Evolutionary conservation across 331 rosid species (phyloP), one percentile per base, ranked within the genome.

Genomic region (Rosa hybrid): DNA sequence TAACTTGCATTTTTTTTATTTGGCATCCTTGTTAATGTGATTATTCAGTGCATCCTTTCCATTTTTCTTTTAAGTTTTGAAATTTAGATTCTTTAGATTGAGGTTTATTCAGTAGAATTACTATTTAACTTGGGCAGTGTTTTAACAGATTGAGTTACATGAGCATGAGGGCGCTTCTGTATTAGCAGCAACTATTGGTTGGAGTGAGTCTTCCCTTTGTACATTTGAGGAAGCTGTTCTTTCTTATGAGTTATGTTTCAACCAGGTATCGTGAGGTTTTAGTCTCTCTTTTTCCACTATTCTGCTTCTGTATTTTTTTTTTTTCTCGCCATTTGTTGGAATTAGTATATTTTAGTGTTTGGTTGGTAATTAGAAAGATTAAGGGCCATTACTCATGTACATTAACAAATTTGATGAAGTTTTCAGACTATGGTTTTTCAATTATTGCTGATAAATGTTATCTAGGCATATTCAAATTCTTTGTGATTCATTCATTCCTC

Each of bases 171-270:
- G 85, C 5, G 38, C 84, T 88, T 95, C 99, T 81, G 70, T 90
- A 78, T 82, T 95, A 84, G 89, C 94, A 44, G 94, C 86, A 88
- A 89, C 96, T 76, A 89, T 95, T 79, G 93, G 91, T 62, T 95
- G 99, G 99, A 88, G 86, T 81, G 87, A 88, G 50, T 88, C 87
- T 86, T 86, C 90, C 77, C 83, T 63, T 84, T 87, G 86, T 50
- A 88, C 92, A 72, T 91, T 91, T 74, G 86, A 79, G 77, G 92
- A 95, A 78, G 92, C 96, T 48, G 68, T 88, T 80, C 62, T 72
- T 80, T 90, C 88, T 51, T 90, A 86, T 42, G 90, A 89, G 67
- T 72, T 79, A 84, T 87, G 91, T 81, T 88, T 95, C 72, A 18
- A 81, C 80, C 98, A 93, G 99, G 99, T 95, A 84, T 73, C 14